Evolutionary conservation across 495 filamentous ascomycete species (phyloP).

Genomic region (Penicillium arizonense): DNA sequence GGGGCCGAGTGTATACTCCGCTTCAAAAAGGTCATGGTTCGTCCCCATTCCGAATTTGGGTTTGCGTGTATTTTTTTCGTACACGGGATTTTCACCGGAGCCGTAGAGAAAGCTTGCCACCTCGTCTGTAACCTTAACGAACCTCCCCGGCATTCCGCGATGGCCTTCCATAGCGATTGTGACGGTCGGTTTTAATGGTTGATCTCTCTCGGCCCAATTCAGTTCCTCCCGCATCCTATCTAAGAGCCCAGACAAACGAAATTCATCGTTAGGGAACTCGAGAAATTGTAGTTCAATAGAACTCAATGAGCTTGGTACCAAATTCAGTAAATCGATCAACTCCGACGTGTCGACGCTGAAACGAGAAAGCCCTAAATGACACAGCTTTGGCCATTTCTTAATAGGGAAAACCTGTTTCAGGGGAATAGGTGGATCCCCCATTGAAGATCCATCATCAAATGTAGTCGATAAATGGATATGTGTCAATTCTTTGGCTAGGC

Average conservation of each 20-base stretch:
- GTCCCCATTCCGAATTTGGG: conserved; percentile 9
- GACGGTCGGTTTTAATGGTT: conserved; percentile 5
- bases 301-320: conserved; percentile 3
- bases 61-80: not conserved
- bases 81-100: conserved; percentile 7
- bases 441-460: conserved; percentile 3
- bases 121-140: conserved; percentile 5
- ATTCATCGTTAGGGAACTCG: conserved; percentile 1
- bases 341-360: not conserved
- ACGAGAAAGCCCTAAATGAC: not conserved
- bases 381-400: conserved; percentile 10
- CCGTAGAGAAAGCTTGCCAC: conserved; percentile 11
- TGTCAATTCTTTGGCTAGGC: conserved; percentile 14
- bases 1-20: conserved; percentile 11
- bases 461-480: conserved; percentile 12
- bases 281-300: conserved; percentile 9
- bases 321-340: conserved; percentile 6
- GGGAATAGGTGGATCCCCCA: conserved; percentile 8
- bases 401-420: conserved; percentile 10
- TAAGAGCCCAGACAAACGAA: conserved; percentile 6
- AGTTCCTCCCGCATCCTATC: conserved; percentile 9
- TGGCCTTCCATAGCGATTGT: conserved; percentile 1
- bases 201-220: conserved; percentile 10
- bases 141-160: conserved; percentile 5
- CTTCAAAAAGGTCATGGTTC: conserved; percentile 10